Base-by-base conservation (phyloP, 2,329 filamentous ascomycete genomes). In the Tolypocladium paradoxum region DNA sequence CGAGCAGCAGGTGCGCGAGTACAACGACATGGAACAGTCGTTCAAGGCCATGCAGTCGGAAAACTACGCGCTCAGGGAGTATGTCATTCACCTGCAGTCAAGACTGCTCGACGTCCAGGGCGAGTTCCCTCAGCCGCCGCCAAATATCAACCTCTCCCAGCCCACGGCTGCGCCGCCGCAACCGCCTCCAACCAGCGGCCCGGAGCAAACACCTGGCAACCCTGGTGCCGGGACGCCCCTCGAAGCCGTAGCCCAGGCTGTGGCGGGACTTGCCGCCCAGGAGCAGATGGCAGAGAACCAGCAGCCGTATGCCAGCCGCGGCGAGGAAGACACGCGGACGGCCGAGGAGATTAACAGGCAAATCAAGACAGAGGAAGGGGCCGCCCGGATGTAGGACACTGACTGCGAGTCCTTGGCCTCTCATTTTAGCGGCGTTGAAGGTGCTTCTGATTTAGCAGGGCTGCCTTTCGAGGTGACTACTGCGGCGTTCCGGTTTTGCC, bases 61-160 rank as follows among this genome's bases (percentile, higher is more conserved):
- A 68, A 96, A 96, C 71, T 93, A 91, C 66, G 83, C 88, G 57
- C 76, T 99, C 43, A 85, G 91, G 60, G 90, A 96, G 68, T 97
- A 97, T 71, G 87, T 96, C 60, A 86, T 96, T 65, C 87, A 87
- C 61, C 78, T 99, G 18, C 93, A 99, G 69, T 87, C 87, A 6
- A 84, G 89, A 40, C 78, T 97, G 36, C 77, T 96, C 56, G 91
- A 96, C 60, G 80, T 84, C 3, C 84, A 90, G 62, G 86, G 87
- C 64, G 90, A 96, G 60, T 84, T 88, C 53, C 93, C 93, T 1
- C 87, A 87, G 56, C 85, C 91, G 11, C 92, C 92, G 1, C 77
- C 87, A 1, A 89, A 89, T 60, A 79, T 95, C 58, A 88, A 89
- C 62, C 74, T 96, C 31, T 65, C 66, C 40, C 68, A 60, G 51